Evolutionary conservation across 148 eudicot genomes (phyloP).

Genomic region (Cornus kousa): DNA sequence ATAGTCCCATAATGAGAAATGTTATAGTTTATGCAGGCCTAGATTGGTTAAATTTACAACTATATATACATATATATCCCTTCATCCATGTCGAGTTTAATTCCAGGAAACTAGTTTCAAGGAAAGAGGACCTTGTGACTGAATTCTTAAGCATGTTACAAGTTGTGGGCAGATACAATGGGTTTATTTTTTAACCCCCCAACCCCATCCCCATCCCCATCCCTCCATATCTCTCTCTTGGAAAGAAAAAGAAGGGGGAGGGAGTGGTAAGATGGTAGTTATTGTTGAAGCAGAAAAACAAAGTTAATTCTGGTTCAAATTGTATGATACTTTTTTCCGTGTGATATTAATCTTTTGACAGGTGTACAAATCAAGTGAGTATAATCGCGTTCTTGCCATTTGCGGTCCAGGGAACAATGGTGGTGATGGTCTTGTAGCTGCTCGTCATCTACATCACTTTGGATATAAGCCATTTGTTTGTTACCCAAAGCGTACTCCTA

Average conservation of each 20-base stretch:
- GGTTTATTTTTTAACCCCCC: not conserved
- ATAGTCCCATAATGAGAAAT: not conserved
- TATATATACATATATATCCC: not conserved
- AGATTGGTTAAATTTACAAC: not conserved
- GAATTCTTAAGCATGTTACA: not conserved
- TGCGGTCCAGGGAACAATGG: slow-evolving; percentile 99
- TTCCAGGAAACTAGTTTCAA: not conserved
- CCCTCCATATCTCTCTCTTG: not conserved
- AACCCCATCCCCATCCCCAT: too few relatives aligned
- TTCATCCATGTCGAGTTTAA: not conserved
- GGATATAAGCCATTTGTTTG: slow-evolving; percentile 81
- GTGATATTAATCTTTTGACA: slow-evolving; percentile 23
- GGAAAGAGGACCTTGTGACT: not conserved
- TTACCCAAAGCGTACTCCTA: slow-evolving; percentile 92
- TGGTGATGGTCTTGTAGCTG: slow-evolving; percentile 98
- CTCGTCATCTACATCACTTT: slow-evolving; percentile 92
- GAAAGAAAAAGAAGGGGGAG: too few relatives aligned
- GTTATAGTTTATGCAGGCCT: not conserved
- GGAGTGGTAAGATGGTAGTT: not conserved
- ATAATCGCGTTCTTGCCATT: slow-evolving; percentile 72
- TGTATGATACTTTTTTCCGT: not conserved
- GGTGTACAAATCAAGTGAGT: slow-evolving; percentile 73
- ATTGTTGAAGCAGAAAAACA: not conserved
- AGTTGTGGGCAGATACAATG: not conserved
- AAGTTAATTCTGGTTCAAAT: not conserved